Base-by-base conservation (phyloP, 2,329 filamentous ascomycete species). In the Colletotrichum godetiae region DNA sequence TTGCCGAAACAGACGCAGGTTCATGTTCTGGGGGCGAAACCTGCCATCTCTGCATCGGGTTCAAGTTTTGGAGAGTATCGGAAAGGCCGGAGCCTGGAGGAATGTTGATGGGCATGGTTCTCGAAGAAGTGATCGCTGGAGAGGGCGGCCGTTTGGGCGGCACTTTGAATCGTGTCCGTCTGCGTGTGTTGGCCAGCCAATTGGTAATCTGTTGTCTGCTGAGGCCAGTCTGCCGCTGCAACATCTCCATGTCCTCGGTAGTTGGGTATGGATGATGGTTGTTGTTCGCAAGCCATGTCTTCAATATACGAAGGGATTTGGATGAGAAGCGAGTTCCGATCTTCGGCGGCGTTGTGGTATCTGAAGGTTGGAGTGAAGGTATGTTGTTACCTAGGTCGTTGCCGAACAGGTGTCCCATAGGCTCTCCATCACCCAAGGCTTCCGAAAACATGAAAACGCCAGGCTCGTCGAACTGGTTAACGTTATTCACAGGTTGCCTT, bases 1-100 rank as follows among this genome's bases (percentile, higher is more conserved):
- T 79, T 1, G 70, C 76, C 12, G 77, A 74, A 7, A 78, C 62
- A 0, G 70, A 52, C 19, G 74, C 76, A 10, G 72, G 73, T 75
- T 81, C 70, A 77, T 80, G 46, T 68, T 78, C 15, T 66, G 79
- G 59, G 35, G 76, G 75, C 0, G 76, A 77, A 4, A 72, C 68
- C 33, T 74, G 67, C 76, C 76, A 77, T 58, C 75, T 67, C 7
- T 71, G 13, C 3, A 75, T 35, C 11, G 74, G 67, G 4, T 57
- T 70, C 63, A 71, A 76, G 33, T 74, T n/a, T 2, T 72, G 71
- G 5, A 75, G 37, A 1, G 27, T 29, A 2, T 52, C 57, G 0
- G 67, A 33, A 5, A 60, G n/a, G 6, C 46, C 22, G 6, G 11
- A 24, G 15, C 33, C n/a, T 12, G 29, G n/a, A 11, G 58, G 62